These are phyloP conservation scores for Cornus controversa DNA, from an alignment of 148 eudicot species.

Conservation along the genomic window DNA sequence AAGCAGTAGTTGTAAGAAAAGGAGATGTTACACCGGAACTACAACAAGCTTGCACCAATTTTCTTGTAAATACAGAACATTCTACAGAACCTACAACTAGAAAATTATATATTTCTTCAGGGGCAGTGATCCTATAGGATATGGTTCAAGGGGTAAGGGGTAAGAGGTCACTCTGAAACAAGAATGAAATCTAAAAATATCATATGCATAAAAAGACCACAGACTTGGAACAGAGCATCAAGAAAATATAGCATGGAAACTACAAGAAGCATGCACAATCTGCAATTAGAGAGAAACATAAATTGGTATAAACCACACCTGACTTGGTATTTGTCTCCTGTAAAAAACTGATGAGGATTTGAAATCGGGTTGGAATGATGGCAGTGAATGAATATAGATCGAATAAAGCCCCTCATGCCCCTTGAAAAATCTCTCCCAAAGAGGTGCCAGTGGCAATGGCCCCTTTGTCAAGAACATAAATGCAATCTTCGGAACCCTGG, in stretches of 20 bases:
- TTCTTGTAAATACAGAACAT: not conserved
- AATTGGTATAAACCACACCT: slow-evolving; percentile 46
- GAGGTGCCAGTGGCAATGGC: slow-evolving; percentile 86
- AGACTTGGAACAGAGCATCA: not conserved
- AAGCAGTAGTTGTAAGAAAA: not conserved
- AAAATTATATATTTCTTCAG: not conserved
- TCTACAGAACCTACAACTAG: not conserved
- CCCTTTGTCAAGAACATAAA: slow-evolving; percentile 97
- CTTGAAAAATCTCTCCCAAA: slow-evolving; percentile 91
- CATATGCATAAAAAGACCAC: not conserved
- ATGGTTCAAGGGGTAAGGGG: not conserved
- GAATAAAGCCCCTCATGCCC: slow-evolving; percentile 69
- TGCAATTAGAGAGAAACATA: not conserved
- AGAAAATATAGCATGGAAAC: not conserved
- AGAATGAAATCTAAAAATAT: not conserved
- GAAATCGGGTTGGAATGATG: slow-evolving; percentile 51
- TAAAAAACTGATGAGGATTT: slow-evolving; percentile 74
- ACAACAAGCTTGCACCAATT: not conserved
- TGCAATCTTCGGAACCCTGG: slow-evolving; percentile 75
- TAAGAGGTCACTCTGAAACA: not conserved
- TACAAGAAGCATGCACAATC: not conserved
- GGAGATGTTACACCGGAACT: not conserved
- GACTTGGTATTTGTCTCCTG: slow-evolving; percentile 77
- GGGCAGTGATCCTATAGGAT: not conserved
- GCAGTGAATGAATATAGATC: slow-evolving; percentile 77